Evolutionary conservation across 169 alveolate species (phyloP), one percentile per base, ranked within the genome.

Genomic region (Plasmodium vivax): DNA sequence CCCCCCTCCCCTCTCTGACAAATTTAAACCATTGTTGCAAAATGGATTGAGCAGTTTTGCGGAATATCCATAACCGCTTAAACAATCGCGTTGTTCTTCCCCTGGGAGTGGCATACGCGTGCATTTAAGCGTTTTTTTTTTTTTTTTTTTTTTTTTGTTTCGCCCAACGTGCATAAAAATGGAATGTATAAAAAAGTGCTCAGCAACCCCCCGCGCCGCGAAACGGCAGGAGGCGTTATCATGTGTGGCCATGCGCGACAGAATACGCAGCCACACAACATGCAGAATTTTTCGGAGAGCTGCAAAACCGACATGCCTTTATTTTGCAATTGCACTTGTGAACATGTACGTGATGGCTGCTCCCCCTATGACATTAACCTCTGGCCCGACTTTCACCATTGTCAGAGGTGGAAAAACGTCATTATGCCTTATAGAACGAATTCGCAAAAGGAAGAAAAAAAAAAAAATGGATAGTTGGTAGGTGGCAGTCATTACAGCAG

Each of bases 281-380:
- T 27, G 75, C 75, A 62, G 75, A 62, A 62, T 62, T 62, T 62
- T 62, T n/a, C 75, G 75, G 75, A n/a, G 36, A 62, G 75, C 38
- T 62, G 38, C 75, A 62, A 62, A 62, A 62, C 30, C 30, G 36
- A 62, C 36, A 7, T 27, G 36, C 36, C 30, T 62, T 23, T 62
- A 62, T 62, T 62, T 62, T 27, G 75, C 14, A 62, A 62, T 62
- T 62, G 75, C 36, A 62, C 75, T 62, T 62, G 75, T 27, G 30
- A 23, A n/a, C 36, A 62, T 62, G 14, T 23, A 19, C 75, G 75
- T 62, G 19, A 47, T 47, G 12, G n/a, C 58, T 62, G 75, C 75
- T 62, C 75, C 75, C 23, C 74, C 32, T 58, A 16, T 58, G 6
- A 14, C n/a, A 62, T 62, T 62, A 62, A 62, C 36, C 16, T 62